Percentiles rank a stretch among this genome's conserved stretches.
phyloP scores from a whole-genome alignment of 2,329 filamentous ascomycete species.

The Fusarium piperis region DNA sequence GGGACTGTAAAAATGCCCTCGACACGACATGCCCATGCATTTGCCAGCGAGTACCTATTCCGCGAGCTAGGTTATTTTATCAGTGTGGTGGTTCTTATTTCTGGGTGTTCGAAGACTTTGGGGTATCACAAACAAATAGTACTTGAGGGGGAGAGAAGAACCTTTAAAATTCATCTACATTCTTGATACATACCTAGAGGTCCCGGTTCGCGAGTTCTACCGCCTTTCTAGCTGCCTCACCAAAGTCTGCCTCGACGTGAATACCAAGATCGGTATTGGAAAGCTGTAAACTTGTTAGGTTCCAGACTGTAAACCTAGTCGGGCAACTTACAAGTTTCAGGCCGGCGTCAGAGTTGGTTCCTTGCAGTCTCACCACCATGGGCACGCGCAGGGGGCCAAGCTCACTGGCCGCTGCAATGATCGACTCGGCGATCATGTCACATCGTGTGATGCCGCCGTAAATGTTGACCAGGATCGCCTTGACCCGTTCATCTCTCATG shows the following conservation, averaged over 20 bases:
- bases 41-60: background rate
- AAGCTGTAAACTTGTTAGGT: slow-evolving; percentile 38
- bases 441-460: slow-evolving; percentile 60
- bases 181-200: background rate
- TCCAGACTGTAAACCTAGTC: too few relatives aligned
- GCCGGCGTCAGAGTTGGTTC: slow-evolving; percentile 56
- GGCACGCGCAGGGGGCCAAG: slow-evolving; percentile 52
- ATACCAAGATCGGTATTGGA: slow-evolving; percentile 48
- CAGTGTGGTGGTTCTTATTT: background rate
- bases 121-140: background rate
- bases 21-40: background rate
- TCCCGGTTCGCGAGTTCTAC: slow-evolving; percentile 31
- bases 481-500: slow-evolving; percentile 75
- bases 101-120: background rate
- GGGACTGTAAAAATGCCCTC: background rate
- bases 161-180: background rate
- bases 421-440: slow-evolving; percentile 62
- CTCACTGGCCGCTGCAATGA: slow-evolving; percentile 53
- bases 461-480: slow-evolving; percentile 70
- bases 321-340: slow-evolving; percentile 53
- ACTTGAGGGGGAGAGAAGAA: background rate
- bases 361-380: slow-evolving; percentile 58
- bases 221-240: slow-evolving; percentile 46
- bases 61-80: too few relatives aligned
- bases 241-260: slow-evolving; percentile 52